A percentile compares a stretch with the other conserved stretches of the same genome.
These are phyloP conservation scores for Flagelloscypha sp. DNA, from an alignment of 768 basidiomycete genomes.

Conservation along the genomic window DNA sequence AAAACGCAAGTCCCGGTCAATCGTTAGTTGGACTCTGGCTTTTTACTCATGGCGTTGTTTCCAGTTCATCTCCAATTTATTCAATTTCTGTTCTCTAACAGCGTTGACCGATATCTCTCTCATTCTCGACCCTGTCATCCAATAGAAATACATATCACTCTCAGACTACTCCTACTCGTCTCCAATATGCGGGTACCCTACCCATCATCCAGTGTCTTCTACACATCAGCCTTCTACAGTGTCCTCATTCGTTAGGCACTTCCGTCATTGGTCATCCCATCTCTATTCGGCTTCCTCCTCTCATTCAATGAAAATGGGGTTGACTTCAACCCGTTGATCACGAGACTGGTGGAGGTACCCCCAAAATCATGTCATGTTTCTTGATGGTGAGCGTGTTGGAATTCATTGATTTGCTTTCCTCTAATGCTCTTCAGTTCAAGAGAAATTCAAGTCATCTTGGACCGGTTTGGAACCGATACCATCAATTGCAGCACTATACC, in stretches of 20 bases:
- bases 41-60: conserved; percentile 3
- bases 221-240: conserved; percentile 40
- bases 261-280: conserved; percentile 53
- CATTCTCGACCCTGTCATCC: conserved; percentile 43
- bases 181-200: conserved; percentile 30
- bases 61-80: conserved; percentile 61
- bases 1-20: conserved; percentile 27
- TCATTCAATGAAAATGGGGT: conserved; percentile 34
- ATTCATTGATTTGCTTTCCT: too few species aligned
- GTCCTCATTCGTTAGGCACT: conserved; percentile 55
- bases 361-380: too few species aligned
- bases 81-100: conserved; percentile 51
- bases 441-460: too few species aligned
- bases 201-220: conserved; percentile 38
- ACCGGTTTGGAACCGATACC: too few species aligned
- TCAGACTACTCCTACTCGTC: conserved; percentile 10
- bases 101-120: conserved; percentile 46
- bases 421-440: too few species aligned
- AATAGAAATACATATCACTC: conserved; percentile 35
- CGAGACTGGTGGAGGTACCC: too few species aligned
- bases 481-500: too few species aligned
- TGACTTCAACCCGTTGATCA: conserved; percentile 52
- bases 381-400: too few species aligned
- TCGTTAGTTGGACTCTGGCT: conserved; percentile 3
- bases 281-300: conserved; percentile 47